Evolutionary conservation across 768 basidiomycete species (phyloP), one percentile per base, ranked within the genome.

Genomic region (Boletus rufocinnamomeus): DNA sequence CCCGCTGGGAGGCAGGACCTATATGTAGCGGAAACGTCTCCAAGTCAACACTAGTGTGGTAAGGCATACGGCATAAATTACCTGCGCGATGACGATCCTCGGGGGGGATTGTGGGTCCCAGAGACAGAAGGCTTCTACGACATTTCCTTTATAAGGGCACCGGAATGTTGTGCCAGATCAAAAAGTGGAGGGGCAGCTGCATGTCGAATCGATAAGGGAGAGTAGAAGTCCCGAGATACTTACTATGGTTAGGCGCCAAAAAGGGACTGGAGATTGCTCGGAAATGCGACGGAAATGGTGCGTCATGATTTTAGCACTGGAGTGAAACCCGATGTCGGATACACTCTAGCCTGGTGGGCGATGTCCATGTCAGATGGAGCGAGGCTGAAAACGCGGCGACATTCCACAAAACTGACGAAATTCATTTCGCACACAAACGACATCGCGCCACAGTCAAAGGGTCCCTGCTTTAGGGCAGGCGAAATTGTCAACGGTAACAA

Each of bases 1-100:
- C 65, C 68, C 71, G 74, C 71, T 76, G 76, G 71, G 61, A 79
- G 78, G 76, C 34, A 72, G 63, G 68, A 64, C 68, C 72, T 74
- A 56, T 41, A 54, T 35, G 38, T 47, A 50, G 58, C 19, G 34
- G 47, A 38, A 40, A 57, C 45, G 54, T 32, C 57, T 38, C 53
- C 52, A 47, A 52, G 59, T 67, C 48, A 66, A 53, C 32, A 34
- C 34, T 13, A 30, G 52, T 41, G 43, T 59, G 47, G 57, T 48
- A 50, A 55, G 38, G 52, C 30, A 57, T 69, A 63, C 57, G 65
- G 61, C 69, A 71, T 67, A 52, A 34, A 62, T 60, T 51, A 74
- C 72, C 73, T 74, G 67, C 50, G 63, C 60, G 66, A 62, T 54
- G 66, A 67, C 32, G 66, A 63, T 70, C 66, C 59, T 58, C 62